These are phyloP conservation scores for Cyclostephanos tholiformis DNA, from an alignment of 108 stramenopile genomes.

Conservation along the genomic window DNA sequence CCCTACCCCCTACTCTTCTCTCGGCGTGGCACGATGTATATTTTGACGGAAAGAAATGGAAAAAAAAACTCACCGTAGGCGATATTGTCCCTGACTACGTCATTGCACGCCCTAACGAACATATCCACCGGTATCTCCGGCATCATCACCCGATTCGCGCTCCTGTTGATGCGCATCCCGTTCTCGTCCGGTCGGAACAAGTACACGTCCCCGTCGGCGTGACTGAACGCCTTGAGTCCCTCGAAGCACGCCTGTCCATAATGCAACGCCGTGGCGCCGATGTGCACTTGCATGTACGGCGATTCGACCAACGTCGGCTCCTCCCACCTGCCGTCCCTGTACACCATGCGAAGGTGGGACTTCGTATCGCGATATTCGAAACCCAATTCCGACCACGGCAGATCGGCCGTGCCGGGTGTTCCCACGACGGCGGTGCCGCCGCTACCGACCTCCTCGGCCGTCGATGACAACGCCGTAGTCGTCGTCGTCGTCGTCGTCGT, in stretches of 20 bases:
- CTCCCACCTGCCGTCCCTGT: slow-evolving; percentile 83
- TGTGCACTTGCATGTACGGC: slow-evolving; percentile 92
- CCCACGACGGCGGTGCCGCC: slow-evolving; percentile 17
- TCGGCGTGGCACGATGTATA: too few species aligned
- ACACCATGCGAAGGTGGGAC: slow-evolving; percentile 79
- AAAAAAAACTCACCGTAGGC: slow-evolving; percentile 56
- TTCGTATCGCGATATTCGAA: slow-evolving; percentile 96
- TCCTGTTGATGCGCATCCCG: slow-evolving; percentile 72
- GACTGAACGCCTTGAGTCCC: slow-evolving; percentile 97
- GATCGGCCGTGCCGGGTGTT: slow-evolving; percentile 80
- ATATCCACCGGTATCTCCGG: slow-evolving; percentile 76
- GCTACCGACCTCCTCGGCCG: slow-evolving; percentile 6
- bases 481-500: neutral
- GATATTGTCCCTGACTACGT: slow-evolving; percentile 90
- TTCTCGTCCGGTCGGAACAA: slow-evolving; percentile 98
- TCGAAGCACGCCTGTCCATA: slow-evolving; percentile 99
- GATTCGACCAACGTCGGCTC: slow-evolving; percentile 73
- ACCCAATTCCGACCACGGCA: slow-evolving; percentile 94
- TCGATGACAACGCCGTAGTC: slow-evolving; percentile 13
- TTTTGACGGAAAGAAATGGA: too few species aligned
- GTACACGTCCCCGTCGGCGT: slow-evolving; percentile 90
- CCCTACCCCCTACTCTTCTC: too few species aligned
- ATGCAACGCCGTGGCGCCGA: slow-evolving; percentile 97
- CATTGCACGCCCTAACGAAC: slow-evolving; percentile 92
- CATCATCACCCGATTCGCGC: slow-evolving; percentile 92